phyloP scores from a whole-genome alignment of 2,329 filamentous ascomycete genomes.

The Lanzia echinophila region DNA sequence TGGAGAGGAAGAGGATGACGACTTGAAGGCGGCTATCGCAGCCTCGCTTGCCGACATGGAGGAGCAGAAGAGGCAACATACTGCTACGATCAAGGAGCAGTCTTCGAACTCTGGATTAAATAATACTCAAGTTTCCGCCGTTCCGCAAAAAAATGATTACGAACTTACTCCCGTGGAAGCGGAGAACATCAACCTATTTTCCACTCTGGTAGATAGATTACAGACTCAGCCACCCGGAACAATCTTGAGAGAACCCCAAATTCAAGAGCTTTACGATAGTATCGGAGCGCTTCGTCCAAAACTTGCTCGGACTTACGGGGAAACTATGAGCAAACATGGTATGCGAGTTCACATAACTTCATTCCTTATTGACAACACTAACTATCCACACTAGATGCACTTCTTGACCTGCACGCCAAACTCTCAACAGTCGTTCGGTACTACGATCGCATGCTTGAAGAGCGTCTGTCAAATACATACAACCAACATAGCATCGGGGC shows the following conservation, averaged over 20 bases:
- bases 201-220: slow-evolving; percentile 86
- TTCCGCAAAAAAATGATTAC: slow-evolving; percentile 80
- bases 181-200: slow-evolving; percentile 95
- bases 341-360: slow-evolving; percentile 29
- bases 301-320: slow-evolving; percentile 88
- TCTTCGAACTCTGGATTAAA: slow-evolving; percentile 47
- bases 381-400: slow-evolving; percentile 58
- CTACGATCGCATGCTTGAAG: slow-evolving; percentile 97
- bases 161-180: slow-evolving; percentile 90
- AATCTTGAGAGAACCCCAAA: slow-evolving; percentile 92
- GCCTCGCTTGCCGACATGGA: slow-evolving; percentile 96
- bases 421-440: slow-evolving; percentile 93
- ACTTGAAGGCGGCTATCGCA: slow-evolving; percentile 90
- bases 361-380: background rate
- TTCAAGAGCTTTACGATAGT: slow-evolving; percentile 95
- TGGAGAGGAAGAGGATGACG: slow-evolving; percentile 83
- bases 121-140: slow-evolving; percentile 44
- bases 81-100: slow-evolving; percentile 76
- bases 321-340: slow-evolving; percentile 99
- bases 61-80: slow-evolving; percentile 89
- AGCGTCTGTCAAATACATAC: slow-evolving; percentile 87
- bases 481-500: slow-evolving; percentile 67
- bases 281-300: slow-evolving; percentile 92
- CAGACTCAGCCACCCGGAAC: slow-evolving; percentile 94
- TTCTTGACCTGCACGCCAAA: slow-evolving; percentile 91